These are phyloP conservation scores for Endoconidiophora polonica DNA, from an alignment of 2,329 filamentous ascomycete species.

Conservation along the genomic window DNA sequence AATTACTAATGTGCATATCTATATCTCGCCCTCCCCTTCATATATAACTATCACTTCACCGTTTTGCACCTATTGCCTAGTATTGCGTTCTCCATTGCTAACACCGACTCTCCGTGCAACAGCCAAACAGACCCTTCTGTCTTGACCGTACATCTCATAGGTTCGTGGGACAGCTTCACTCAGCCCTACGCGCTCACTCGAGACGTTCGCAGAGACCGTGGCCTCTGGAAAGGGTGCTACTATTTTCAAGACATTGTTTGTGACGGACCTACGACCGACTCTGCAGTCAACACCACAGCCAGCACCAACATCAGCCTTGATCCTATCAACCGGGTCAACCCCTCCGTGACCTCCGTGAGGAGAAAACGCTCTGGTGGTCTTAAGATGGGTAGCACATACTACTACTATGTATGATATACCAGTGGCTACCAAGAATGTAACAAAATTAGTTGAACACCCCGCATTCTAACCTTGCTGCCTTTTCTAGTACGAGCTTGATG, in stretches of 20 bases:
- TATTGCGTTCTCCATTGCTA: no score
- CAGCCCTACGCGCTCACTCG: constrained; percentile 64
- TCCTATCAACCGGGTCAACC: neutral
- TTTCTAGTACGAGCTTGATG: constrained; percentile 63
- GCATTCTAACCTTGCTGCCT: neutral
- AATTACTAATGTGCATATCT: no score
- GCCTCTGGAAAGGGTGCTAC: constrained; percentile 78
- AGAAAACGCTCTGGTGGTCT: constrained; percentile 46
- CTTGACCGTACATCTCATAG: constrained; percentile 61
- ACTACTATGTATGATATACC: constrained; percentile 64
- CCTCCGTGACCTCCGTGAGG: neutral
- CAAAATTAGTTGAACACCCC: no score
- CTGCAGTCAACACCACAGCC: neutral
- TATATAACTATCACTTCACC: no score
- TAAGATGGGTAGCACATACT: constrained; percentile 86
- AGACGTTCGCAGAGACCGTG: constrained; percentile 55
- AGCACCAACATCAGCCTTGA: neutral
- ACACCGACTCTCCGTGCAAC: neutral
- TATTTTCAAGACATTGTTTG: constrained; percentile 72
- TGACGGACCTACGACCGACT: constrained; percentile 32
- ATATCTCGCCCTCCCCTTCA: no score
- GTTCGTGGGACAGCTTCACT: constrained; percentile 91
- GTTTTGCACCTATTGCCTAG: no score
- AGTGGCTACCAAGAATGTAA: neutral
- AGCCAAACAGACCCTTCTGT: constrained; percentile 45